A percentile compares a stretch with the other conserved stretches of the same genome.
These are phyloP conservation scores for Cladosporium velox DNA, from an alignment of 2,329 filamentous ascomycete species.

Conservation along the genomic window DNA sequence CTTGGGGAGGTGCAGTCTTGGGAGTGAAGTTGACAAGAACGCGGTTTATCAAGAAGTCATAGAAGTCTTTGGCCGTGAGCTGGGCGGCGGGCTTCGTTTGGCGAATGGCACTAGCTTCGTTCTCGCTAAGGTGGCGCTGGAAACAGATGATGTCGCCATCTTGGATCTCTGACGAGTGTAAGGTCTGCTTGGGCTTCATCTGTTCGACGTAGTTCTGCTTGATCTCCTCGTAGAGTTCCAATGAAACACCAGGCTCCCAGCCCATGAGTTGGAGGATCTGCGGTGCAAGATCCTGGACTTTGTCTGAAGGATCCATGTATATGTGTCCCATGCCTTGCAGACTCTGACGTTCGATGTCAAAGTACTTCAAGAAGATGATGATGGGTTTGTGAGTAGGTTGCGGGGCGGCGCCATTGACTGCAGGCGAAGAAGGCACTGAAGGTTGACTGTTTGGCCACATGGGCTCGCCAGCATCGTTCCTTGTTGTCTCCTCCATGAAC, in stretches of 20 bases:
- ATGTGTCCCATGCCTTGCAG: conserved; percentile 77
- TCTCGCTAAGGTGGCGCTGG: conserved; percentile 63
- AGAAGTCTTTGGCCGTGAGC: conserved; percentile 57
- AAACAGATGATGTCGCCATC: conserved; percentile 98
- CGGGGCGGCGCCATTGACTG: conserved; percentile 45
- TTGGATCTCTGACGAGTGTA: conserved; percentile 90
- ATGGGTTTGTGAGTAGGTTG: conserved; percentile 57
- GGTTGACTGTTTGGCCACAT: conserved; percentile 69
- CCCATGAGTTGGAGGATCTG: conserved; percentile 79
- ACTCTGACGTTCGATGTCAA: conserved; percentile 74
- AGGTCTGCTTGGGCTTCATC: conserved; percentile 85
- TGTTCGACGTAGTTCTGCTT: conserved; percentile 96
- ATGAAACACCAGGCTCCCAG: conserved; percentile 73
- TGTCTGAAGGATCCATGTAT: conserved; percentile 85
- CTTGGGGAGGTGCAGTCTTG: conserved; percentile 47
- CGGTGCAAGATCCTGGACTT: conserved; percentile 79
- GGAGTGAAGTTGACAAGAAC: conserved; percentile 77
- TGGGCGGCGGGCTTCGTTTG: conserved; percentile 34
- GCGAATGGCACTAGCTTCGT: conserved; percentile 30
- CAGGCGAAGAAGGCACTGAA: conserved; percentile 47
- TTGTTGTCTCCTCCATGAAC: conserved; percentile 79
- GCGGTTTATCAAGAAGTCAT: conserved; percentile 88
- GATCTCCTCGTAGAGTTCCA: conserved; percentile 90
- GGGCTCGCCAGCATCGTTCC: conserved; percentile 68
- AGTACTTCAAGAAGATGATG: conserved; percentile 89